Evolutionary conservation across 495 filamentous ascomycete species (phyloP).

Genomic region (Aspergillus nidulans): DNA sequence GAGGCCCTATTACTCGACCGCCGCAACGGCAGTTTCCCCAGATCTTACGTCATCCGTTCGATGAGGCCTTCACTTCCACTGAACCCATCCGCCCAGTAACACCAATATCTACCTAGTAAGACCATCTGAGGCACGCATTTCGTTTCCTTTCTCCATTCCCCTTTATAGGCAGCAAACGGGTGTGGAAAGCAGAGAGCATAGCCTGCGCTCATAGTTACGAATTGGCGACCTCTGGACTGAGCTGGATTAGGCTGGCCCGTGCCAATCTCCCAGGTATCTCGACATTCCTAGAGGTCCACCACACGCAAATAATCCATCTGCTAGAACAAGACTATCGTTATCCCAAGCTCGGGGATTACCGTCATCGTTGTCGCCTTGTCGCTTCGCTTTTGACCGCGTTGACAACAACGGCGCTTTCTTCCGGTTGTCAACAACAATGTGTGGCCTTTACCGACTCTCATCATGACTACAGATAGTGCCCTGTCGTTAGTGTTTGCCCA

Average conservation of each 20-base stretch:
- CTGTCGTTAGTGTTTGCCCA: constrained; percentile 29
- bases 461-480: constrained; percentile 44
- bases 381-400: constrained; percentile 1
- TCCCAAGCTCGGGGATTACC: neutral
- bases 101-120: constrained; percentile 2
- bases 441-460: constrained; percentile 27
- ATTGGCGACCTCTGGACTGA: constrained; percentile 4
- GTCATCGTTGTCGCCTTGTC: constrained; percentile 7
- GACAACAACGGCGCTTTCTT: constrained; percentile 11
- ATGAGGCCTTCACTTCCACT: neutral
- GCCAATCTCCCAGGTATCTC: neutral
- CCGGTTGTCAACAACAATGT: constrained; percentile 30
- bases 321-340: constrained; percentile 8
- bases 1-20: constrained; percentile 12
- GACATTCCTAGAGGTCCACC: neutral
- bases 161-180: neutral
- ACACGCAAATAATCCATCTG: neutral
- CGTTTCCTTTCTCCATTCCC: neutral
- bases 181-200: neutral
- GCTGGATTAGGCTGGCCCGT: neutral
- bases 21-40: constrained; percentile 28
- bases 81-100: constrained; percentile 3
- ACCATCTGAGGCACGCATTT: neutral
- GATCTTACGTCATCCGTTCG: constrained; percentile 42
- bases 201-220: neutral